Base-by-base conservation (phyloP, 129 eudicot species). In the Centrapalus pauciflorus region DNA sequence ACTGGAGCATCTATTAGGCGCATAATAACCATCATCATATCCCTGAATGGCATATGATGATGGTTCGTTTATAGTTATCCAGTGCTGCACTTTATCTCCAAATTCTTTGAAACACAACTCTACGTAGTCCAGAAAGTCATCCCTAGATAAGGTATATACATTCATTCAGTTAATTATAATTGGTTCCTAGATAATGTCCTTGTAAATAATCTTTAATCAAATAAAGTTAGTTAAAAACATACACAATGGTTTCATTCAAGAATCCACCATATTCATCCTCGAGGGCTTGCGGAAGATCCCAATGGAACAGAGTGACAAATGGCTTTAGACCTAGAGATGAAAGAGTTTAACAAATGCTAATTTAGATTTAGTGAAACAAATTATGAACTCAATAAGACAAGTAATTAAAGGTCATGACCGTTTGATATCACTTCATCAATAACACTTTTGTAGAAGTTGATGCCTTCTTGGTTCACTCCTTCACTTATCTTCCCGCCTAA, bases 251-350 rank as follows among this genome's bases (percentile, higher is more conserved):
- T 4, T 27, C 29, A 25, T 43, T 67, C 16, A 67, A 38, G 24
- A 50, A 67, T 35, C 72, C 43, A 24, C 10, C 9, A 48, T 66
- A 66, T 35, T 66, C 71, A n/a, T 66, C 59, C 16, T 66, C 71
- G 16, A 66, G 71, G 8, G 45, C 43, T 25, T 45, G 71, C 9
- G 71, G 71, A 25, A 48, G 26, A 28, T 66, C 71, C n/a, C n/a
- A n/a, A n/a, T n/a, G n/a, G n/a, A n/a, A n/a, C n/a, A n/a, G n/a
- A n/a, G n/a, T n/a, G n/a, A 41, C 71, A 66, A n/a, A n/a, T n/a
- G n/a, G n/a, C n/a, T n/a, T n/a, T n/a, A n/a, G n/a, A n/a, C n/a
- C n/a, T n/a, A n/a, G n/a, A n/a, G n/a, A 46, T 66, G 71, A 29
- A 46, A 66, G 17, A 66, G 35, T 25, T 58, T 66, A 2, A 67